phyloP scores from a whole-genome alignment of 2,329 filamentous ascomycete genomes.

The Emericellopsis atlantica region DNA sequence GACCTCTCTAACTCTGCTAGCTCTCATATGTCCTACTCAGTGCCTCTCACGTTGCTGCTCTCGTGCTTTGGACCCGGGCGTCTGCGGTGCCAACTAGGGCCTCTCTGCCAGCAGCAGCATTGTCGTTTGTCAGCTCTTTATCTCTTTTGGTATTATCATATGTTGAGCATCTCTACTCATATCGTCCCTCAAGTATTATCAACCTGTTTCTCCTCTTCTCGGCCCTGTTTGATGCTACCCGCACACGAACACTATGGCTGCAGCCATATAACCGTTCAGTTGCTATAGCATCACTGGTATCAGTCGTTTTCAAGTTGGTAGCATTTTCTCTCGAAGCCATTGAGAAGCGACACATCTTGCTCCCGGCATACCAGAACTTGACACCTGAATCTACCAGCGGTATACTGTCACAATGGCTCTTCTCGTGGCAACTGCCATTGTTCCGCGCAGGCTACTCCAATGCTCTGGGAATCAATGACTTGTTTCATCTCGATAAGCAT shows the following conservation, averaged over 20 bases:
- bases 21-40: background rate
- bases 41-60: background rate
- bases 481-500: constrained; percentile 4
- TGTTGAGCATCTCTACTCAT: constrained; percentile 4
- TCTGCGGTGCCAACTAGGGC: constrained; percentile 1
- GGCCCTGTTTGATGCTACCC: constrained; percentile 2
- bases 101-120: constrained; percentile 1
- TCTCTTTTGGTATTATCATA: constrained; percentile 2
- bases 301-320: constrained; percentile 1
- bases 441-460: constrained; percentile 2
- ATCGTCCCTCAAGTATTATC: constrained; percentile 3
- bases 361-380: background rate
- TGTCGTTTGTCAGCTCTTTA: constrained; percentile 2
- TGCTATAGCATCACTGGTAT: constrained; percentile 1
- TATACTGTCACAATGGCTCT: constrained; percentile 2
- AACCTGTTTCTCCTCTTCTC: constrained; percentile 3
- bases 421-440: constrained; percentile 4
- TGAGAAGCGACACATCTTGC: constrained; percentile 3
- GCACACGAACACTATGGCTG: constrained; percentile 4
- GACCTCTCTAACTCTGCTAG: background rate
- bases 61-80: constrained; percentile 3
- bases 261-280: background rate
- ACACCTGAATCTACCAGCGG: constrained; percentile 3
- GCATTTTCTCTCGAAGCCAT: constrained; percentile 2
- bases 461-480: constrained; percentile 2